Percentiles rank a stretch among this genome's conserved stretches.
Evolutionary conservation across 202 grass and related monocot species (phyloP).

Genomic region (Schoenoplectus tabernaemontani): DNA sequence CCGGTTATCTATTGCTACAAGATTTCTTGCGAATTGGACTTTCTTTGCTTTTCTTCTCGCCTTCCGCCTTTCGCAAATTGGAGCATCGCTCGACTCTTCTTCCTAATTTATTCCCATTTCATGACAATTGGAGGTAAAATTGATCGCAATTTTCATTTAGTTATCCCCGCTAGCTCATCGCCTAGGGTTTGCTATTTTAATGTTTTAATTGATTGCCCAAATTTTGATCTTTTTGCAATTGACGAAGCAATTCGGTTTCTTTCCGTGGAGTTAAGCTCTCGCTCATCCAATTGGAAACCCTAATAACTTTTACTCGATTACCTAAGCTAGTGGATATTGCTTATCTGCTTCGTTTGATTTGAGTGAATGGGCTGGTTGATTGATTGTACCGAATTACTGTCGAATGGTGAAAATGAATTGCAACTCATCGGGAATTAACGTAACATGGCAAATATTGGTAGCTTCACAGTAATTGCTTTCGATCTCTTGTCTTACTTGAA

Average conservation of each 20-base stretch:
- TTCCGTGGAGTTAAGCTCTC: background rate
- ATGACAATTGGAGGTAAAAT: conserved; percentile 5
- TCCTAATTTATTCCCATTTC: background rate
- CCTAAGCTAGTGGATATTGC: background rate
- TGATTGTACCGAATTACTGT: background rate
- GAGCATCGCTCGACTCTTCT: background rate
- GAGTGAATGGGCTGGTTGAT: background rate
- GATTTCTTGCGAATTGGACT: background rate
- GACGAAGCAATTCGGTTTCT: background rate
- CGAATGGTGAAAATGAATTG: background rate
- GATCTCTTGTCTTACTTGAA: background rate
- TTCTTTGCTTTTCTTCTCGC: background rate
- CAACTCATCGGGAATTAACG: background rate
- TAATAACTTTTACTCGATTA: background rate
- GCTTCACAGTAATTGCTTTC: background rate
- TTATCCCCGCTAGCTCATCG: background rate
- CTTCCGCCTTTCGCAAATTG: background rate
- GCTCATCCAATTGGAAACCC: background rate
- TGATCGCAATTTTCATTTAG: background rate
- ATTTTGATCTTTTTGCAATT: background rate
- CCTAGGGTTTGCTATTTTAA: conserved; percentile 5
- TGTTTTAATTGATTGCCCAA: background rate
- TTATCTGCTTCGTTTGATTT: background rate
- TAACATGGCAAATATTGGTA: background rate
- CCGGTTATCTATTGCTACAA: too few relatives aligned